Evolutionary conservation across 1,284 basidiomycete species (phyloP).

Genomic region (Malassezia vespertilionis): DNA sequence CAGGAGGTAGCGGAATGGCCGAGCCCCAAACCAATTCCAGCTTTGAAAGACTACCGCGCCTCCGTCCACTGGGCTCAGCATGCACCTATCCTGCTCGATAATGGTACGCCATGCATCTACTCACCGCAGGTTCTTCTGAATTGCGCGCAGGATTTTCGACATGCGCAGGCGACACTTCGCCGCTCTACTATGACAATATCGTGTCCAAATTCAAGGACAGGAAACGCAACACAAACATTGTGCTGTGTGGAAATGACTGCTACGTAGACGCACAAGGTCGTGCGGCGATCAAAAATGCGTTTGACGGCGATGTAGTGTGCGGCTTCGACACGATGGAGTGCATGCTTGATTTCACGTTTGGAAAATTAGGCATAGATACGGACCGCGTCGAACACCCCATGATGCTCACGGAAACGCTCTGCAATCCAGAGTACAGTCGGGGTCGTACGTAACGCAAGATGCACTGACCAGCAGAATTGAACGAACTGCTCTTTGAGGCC

Average conservation of each 20-base stretch:
- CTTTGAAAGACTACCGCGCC: constrained; percentile 16
- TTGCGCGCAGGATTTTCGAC: constrained; percentile 73
- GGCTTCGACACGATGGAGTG: constrained; percentile 38
- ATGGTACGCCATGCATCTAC: constrained; percentile 51
- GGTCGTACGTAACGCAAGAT: constrained; percentile 55
- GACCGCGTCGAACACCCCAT: constrained; percentile 74
- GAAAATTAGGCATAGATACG: constrained; percentile 71
- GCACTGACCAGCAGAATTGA: constrained; percentile 58
- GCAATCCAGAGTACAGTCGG: constrained; percentile 79
- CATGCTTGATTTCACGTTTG: constrained; percentile 81
- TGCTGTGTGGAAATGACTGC: constrained; percentile 40
- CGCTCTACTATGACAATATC: constrained; percentile 34
- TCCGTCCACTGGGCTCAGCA: constrained; percentile 27
- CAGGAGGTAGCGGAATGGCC: constrained; percentile 14
- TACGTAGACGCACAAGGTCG: constrained; percentile 36
- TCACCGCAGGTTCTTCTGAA: constrained; percentile 57
- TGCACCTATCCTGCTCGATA: constrained; percentile 72
- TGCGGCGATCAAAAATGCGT: constrained; percentile 32
- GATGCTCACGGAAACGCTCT: constrained; percentile 83
- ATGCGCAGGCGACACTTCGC: constrained; percentile 13
- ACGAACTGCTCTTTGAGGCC: constrained; percentile 90
- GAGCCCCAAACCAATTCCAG: neutral
- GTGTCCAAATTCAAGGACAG: constrained; percentile 40
- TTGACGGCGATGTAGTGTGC: constrained; percentile 42
- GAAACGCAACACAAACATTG: constrained; percentile 28